Base-by-base conservation (phyloP, 2,329 filamentous ascomycete species). In the Canariomyces notabilis region DNA sequence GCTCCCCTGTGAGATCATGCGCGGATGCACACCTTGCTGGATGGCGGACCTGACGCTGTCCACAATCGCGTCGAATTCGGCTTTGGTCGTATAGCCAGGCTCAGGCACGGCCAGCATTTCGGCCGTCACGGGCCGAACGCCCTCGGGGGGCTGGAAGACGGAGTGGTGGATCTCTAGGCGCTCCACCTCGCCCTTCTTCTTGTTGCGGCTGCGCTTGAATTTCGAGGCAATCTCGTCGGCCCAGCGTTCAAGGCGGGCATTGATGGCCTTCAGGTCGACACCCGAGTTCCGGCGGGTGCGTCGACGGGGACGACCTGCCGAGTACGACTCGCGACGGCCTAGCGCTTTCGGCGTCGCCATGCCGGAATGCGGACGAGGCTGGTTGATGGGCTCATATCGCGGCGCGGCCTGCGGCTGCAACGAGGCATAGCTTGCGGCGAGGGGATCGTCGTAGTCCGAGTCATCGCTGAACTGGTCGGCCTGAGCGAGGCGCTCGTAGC, bases 221-320 rank as follows among this genome's bases (percentile, higher is more conserved):
- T 94, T 93, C 57, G 89, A 87, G 22, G 93, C 90, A 61, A 98
- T 97, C 69, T 98, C 93, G 59, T 97, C 93, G 14, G 93, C 93
- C 93, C 93, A 98, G 63, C 87, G 79, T 69, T 98, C 93, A 20
- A 98, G 73, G 19, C 93, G 79, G 49, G 91, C 90, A 67, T 98
- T 98, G 68, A 98, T 97, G 50, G 93, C 93, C 65, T 97, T 97
- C 63, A 98, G 87, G 62, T 98, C 93, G 15, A 98, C 91, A 3
- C 90, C 91, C 16, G 89, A 89, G 59, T 90, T 93, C 62, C 87
- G 86, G 56, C 64, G 76, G 57, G 61, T 68, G 57, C 70, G 73
- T 57, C 68, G 68, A 53, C 73, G 69, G 57, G 72, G 73, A 31
- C 39, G 46, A n/a, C 37, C 29, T 8, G 36, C 37, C 35, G 52